phyloP scores from a whole-genome alignment of 2,329 filamentous ascomycete genomes.

The Colletotrichum godetiae region DNA sequence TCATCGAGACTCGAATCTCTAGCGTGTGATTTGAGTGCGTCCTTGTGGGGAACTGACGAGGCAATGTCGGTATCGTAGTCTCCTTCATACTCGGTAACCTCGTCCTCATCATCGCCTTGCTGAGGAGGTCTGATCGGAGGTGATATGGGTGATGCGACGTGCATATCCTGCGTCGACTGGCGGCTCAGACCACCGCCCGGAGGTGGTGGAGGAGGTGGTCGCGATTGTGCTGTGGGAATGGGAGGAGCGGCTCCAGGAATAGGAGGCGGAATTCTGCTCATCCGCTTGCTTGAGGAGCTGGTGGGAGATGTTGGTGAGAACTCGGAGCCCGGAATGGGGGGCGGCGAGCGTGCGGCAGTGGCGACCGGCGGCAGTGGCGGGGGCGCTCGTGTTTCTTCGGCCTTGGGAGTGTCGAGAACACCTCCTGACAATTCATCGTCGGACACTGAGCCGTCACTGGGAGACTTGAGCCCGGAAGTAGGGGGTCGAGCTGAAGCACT shows the following conservation, averaged over 20 bases:
- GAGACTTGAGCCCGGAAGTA: slow-evolving; percentile 62
- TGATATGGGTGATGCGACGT: slow-evolving; percentile 53
- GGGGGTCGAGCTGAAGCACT: slow-evolving; percentile 69
- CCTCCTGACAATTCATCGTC: slow-evolving; percentile 83
- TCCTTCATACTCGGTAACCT: slow-evolving; percentile 93
- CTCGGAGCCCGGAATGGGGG: slow-evolving; percentile 50
- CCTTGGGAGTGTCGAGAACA: slow-evolving; percentile 18
- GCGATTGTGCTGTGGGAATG: slow-evolving; percentile 60
- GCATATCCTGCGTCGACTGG: slow-evolving; percentile 69
- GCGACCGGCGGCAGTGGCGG: slow-evolving; percentile 52
- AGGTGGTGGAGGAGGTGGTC: slow-evolving; percentile 77
- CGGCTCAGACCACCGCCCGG: slow-evolving; percentile 63
- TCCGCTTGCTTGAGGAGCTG: slow-evolving; percentile 59
- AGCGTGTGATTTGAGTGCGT: slow-evolving; percentile 85
- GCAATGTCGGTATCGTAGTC: slow-evolving; percentile 99
- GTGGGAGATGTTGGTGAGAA: slow-evolving; percentile 58
- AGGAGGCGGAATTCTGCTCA: slow-evolving; percentile 68
- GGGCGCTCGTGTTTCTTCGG: slow-evolving; percentile 42
- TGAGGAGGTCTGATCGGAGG: slow-evolving; percentile 56
- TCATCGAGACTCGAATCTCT: slow-evolving; percentile 83
- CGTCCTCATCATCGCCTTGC: slow-evolving; percentile 76
- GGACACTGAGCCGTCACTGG: slow-evolving; percentile 84
- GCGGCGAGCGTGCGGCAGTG: slow-evolving; percentile 45
- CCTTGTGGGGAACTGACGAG: slow-evolving; percentile 92
- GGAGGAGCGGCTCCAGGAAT: slow-evolving; percentile 67